Evolutionary conservation across 176 grass and related monocot genomes (phyloP), one percentile per base, ranked within the genome.

Genomic region (Luzula sylvatica): DNA sequence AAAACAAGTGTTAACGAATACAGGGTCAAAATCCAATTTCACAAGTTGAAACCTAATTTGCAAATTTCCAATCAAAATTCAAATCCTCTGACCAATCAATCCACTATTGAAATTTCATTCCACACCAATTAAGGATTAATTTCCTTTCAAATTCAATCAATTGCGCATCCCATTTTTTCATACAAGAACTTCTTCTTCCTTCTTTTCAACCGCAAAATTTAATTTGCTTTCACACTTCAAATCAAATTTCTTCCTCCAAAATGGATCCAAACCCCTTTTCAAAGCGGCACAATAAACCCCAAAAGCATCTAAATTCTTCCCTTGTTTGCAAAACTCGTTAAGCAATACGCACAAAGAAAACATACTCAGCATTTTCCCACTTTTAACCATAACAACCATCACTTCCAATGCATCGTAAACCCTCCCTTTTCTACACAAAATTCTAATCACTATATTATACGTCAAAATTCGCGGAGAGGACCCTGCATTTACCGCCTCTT

Each of bases 341-440:
- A 96, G 78, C 53, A 86, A 26, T 76, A 83, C 76, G 62, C 82
- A 51, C 45, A 96, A 89, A 9, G 84, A 83, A 61, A 76, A 89
- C 47, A 58, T 52, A 1, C 84, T 80, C 0, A 80, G 90, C 66
- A 96, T 73, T 60, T 68, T 79, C 30, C 66, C 90, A 51, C 63
- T 48, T 2, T 68, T 52, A 54, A 96, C 56, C 45, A 96, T 87
- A 19, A 68, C 32, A 29, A 77, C 58, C 64, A 96, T 58, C 56
- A 96, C 67, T 32, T 53, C 50, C 45, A 77, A 38, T 7, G 84
- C 84, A 67, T 86, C 90, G 63, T 71, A 66, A 14, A 68, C 75
- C 46, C 81, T 51, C n/a, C 74, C 81, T 28, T 60, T 44, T 23
- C 20, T 73, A 19, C 90, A 96, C 5, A 96, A 67, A 56, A 77